Evolutionary conservation across 495 filamentous ascomycete genomes (phyloP).

Genomic region (Cercophora scortea): DNA sequence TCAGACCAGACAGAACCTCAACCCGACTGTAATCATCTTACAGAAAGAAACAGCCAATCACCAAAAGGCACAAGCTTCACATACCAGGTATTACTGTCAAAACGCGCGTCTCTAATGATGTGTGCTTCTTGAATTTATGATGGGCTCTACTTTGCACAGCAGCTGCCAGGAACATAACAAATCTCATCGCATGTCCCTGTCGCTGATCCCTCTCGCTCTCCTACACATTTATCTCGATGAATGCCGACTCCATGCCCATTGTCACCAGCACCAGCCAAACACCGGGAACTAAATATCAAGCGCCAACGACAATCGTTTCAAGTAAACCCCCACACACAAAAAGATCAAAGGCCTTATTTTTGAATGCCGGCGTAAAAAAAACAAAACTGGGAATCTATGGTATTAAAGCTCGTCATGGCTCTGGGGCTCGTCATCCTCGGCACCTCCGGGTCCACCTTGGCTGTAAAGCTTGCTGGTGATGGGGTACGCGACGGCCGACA

Average conservation of each 20-base stretch:
- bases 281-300: conserved; percentile 5
- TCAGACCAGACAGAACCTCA: no score
- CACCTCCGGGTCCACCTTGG: conserved; percentile 50
- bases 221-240: background rate
- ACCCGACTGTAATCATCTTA: no score
- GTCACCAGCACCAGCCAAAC: conserved; percentile 8
- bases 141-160: no score
- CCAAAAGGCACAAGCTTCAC: no score
- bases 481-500: conserved; percentile 91
- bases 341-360: conserved; percentile 13
- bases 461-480: conserved; percentile 97
- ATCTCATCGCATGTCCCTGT: no score
- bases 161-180: no score
- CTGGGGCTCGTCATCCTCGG: conserved; percentile 65
- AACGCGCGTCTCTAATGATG: no score
- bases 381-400: conserved; percentile 25
- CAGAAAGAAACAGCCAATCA: no score
- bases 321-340: conserved; percentile 1
- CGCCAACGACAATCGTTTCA: background rate
- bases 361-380: conserved; percentile 13
- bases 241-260: conserved; percentile 13
- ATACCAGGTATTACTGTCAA: no score
- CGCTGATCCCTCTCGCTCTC: no score
- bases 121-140: no score
- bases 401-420: conserved; percentile 88